These are phyloP conservation scores for Polytrichum commune DNA, from an alignment of 225 moss, liverwort and hornwort species.

Conservation along the genomic window DNA sequence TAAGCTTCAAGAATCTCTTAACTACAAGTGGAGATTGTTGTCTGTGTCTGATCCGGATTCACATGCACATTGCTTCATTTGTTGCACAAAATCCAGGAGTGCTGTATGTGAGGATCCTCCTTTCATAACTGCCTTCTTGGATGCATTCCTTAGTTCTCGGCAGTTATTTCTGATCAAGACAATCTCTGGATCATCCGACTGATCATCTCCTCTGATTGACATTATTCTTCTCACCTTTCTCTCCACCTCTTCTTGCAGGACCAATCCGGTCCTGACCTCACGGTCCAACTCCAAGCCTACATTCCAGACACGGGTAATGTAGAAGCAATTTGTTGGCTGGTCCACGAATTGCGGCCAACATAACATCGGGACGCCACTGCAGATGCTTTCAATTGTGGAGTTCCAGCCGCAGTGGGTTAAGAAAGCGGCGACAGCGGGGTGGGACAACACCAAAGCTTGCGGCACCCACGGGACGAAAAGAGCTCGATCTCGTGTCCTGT, in stretches of 20 bases:
- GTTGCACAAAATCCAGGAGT: slow-evolving; percentile 12
- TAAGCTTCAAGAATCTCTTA: too few relatives aligned
- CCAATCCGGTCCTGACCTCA: background rate
- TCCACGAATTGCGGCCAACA: slow-evolving; percentile 22
- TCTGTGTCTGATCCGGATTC: too few relatives aligned
- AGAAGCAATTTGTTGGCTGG: slow-evolving; percentile 24
- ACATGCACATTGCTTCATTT: slow-evolving; percentile 1
- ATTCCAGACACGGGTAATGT: slow-evolving; percentile 25
- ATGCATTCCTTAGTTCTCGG: background rate
- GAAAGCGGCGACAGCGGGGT: slow-evolving; percentile 27
- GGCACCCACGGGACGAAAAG: slow-evolving; percentile 21
- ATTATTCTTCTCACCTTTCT: slow-evolving; percentile 20
- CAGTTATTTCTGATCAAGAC: slow-evolving; percentile 13
- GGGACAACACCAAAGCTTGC: slow-evolving; percentile 20
- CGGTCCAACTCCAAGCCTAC: slow-evolving; percentile 14
- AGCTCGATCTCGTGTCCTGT: slow-evolving; percentile 6
- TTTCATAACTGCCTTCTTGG: slow-evolving; percentile 12
- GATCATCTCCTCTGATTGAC: slow-evolving; percentile 1
- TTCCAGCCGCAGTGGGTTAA: slow-evolving; percentile 47
- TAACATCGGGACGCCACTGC: slow-evolving; percentile 21
- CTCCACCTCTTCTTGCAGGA: slow-evolving; percentile 16
- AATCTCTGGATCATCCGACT: slow-evolving; percentile 9
- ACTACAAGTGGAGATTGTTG: too few relatives aligned
- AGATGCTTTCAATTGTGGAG: slow-evolving; percentile 23
- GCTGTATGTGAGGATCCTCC: slow-evolving; percentile 24